Evolutionary conservation across 768 basidiomycete genomes (phyloP).

Genomic region (Phlegmacium glaucopus): DNA sequence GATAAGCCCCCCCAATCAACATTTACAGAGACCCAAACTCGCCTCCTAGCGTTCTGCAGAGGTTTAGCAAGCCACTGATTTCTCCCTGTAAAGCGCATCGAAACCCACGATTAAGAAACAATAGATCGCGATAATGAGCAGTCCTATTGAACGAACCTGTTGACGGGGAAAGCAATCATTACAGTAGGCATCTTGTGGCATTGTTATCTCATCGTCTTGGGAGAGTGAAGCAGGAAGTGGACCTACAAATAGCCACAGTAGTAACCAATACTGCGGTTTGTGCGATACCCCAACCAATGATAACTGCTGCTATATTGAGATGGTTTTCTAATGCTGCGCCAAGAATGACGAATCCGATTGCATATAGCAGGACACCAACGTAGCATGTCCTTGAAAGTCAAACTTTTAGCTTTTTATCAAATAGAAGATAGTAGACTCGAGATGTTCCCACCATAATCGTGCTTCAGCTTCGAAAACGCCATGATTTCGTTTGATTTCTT

Average conservation of each 20-base stretch:
- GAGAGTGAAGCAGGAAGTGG: too few species aligned
- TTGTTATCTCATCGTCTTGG: too few species aligned
- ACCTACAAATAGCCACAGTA: slow-evolving; percentile 57
- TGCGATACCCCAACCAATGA: slow-evolving; percentile 69
- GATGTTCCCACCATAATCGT: slow-evolving; percentile 49
- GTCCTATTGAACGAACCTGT: too few species aligned
- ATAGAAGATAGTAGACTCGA: not conserved
- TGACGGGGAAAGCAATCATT: slow-evolving; percentile 20
- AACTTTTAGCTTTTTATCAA: not conserved
- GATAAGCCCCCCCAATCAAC: not conserved
- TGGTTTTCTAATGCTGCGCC: slow-evolving; percentile 54
- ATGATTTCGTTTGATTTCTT: slow-evolving; percentile 43
- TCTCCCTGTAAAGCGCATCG: too few species aligned
- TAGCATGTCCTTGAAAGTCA: slow-evolving; percentile 51
- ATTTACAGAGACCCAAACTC: slow-evolving; percentile 30
- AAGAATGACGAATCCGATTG: slow-evolving; percentile 57
- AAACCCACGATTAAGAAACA: too few species aligned
- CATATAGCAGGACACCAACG: slow-evolving; percentile 52
- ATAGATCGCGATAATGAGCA: too few species aligned
- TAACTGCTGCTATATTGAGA: slow-evolving; percentile 44
- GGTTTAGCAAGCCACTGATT: slow-evolving; percentile 57
- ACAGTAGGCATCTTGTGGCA: slow-evolving; percentile 18
- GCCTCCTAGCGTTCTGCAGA: slow-evolving; percentile 51
- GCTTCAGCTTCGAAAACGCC: slow-evolving; percentile 61
- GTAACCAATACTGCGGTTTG: slow-evolving; percentile 54